These are phyloP conservation scores for Tetragonia tetragonoides DNA, from an alignment of 148 eudicot genomes.

Conservation along the genomic window DNA sequence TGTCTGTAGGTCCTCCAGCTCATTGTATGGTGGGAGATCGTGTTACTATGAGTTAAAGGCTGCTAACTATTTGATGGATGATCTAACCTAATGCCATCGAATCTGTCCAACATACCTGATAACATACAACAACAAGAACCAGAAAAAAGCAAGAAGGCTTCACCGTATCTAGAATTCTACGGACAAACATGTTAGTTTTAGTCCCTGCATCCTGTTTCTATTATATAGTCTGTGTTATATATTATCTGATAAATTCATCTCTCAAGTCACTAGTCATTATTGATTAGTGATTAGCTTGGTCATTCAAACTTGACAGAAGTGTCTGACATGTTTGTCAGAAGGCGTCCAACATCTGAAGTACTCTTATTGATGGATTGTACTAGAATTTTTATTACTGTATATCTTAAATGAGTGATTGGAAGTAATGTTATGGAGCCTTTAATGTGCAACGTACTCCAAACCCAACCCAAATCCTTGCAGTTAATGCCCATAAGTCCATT, in stretches of 20 bases:
- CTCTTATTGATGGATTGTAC: no score
- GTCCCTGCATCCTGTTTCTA: neutral
- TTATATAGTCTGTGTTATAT: neutral
- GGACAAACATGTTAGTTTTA: no score
- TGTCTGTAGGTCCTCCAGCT: neutral
- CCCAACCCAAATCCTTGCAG: neutral
- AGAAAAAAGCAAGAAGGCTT: no score
- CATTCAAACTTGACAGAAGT: neutral
- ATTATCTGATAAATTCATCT: neutral
- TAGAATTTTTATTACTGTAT: neutral
- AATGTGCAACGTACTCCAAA: neutral
- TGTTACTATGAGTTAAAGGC: neutral
- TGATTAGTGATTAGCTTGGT: neutral
- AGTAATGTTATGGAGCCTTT: neutral
- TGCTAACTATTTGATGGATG: neutral
- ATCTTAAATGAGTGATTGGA: neutral
- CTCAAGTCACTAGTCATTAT: neutral
- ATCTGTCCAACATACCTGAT: no score
- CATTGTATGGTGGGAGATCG: neutral
- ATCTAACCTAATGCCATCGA: neutral
- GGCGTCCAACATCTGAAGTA: neutral
- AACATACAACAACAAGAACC: no score
- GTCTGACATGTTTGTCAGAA: neutral
- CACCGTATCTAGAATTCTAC: no score
- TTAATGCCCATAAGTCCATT: neutral